phyloP scores from a whole-genome alignment of 2,329 filamentous ascomycete species.

The Helotiales sp. region DNA sequence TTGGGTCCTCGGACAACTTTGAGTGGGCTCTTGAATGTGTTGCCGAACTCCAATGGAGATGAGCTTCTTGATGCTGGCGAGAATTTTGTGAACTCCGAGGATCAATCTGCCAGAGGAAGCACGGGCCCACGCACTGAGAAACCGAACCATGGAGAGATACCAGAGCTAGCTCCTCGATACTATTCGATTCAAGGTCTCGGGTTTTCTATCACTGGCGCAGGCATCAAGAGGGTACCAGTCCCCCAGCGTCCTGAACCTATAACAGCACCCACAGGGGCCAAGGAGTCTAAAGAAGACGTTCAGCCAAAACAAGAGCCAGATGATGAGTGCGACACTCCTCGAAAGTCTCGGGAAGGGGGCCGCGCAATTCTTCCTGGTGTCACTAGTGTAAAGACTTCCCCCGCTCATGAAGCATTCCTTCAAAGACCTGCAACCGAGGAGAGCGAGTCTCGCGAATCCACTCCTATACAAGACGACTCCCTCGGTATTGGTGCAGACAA shows the following conservation, averaged over 20 bases:
- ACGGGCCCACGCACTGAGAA: neutral
- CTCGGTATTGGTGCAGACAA: neutral
- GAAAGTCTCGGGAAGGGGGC: neutral
- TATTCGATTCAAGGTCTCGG: neutral
- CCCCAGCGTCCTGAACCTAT: neutral
- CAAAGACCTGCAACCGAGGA: neutral
- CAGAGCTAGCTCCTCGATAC: neutral
- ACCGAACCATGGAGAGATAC: neutral
- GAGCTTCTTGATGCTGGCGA: neutral
- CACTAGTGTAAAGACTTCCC: neutral
- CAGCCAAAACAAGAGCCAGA: neutral
- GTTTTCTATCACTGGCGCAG: neutral
- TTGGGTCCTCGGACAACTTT: neutral
- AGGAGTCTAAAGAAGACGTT: neutral
- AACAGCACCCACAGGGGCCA: neutral
- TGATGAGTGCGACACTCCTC: neutral
- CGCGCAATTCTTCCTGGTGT: neutral
- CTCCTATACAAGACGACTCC: neutral
- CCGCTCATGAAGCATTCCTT: conserved; percentile 9
- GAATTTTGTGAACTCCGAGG: neutral
- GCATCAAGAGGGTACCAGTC: neutral
- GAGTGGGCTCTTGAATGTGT: neutral
- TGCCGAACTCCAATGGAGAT: neutral
- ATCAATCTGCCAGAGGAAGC: neutral
- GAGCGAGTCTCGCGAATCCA: neutral